Base-by-base conservation (phyloP, 108 stramenopile species). In the Discostella stelligeroides region DNA sequence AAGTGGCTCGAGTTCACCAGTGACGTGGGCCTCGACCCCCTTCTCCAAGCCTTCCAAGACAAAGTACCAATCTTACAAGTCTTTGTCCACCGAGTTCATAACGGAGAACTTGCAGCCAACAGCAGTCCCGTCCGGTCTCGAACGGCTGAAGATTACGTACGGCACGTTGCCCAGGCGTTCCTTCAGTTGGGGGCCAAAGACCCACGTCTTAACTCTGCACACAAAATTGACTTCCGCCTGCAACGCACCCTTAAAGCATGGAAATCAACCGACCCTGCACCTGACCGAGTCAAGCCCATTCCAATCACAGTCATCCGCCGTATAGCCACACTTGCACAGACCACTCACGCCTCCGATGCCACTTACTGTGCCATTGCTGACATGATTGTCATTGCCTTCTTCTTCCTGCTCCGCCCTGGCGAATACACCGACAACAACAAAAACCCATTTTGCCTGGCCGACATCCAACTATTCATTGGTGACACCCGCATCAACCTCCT, bases 391-490 rank as follows among this genome's bases (percentile, higher is more conserved):
- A n/a, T n/a, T n/a, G n/a, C n/a, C n/a, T n/a, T n/a, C n/a, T n/a
- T n/a, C n/a, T n/a, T n/a, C n/a, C n/a, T n/a, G n/a, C n/a, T n/a
- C n/a, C n/a, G n/a, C n/a, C n/a, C n/a, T n/a, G n/a, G n/a, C n/a
- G n/a, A n/a, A n/a, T n/a, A n/a, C n/a, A n/a, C n/a, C n/a, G n/a
- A n/a, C 56, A 18, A 20, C 65, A 12, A 28, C 72, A 9, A 55
- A 55, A 2, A 56, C 53, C 82, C 74, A 8, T 80, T 75, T 48
- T 1, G 30, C 30, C 37, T 79, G 13, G 48, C 29, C 1, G 79
- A 80, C 57, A 59, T 80, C 45, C 70, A 72, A 21, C 48, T 84
- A 4, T 60, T 40, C 49, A 53, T 80, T n/a, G 66, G 73, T 24
- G 54, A 41, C 9, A 38, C 43, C 21, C 67, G 72, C 0, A 46